These are phyloP conservation scores for Claviceps capensis DNA, from an alignment of 2,329 filamentous ascomycete species.

Conservation along the genomic window DNA sequence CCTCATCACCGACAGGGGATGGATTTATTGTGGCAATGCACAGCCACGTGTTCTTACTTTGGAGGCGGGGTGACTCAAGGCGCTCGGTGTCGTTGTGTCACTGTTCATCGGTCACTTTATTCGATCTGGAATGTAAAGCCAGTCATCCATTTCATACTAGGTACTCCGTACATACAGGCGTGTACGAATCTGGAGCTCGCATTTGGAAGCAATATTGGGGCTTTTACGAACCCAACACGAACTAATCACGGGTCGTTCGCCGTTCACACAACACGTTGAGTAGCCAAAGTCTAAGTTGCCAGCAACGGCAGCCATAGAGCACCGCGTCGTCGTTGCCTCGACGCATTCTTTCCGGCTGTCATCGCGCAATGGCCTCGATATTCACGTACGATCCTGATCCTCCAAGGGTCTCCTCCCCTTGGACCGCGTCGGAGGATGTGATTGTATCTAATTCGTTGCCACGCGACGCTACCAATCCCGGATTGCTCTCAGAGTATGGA, in stretches of 20 bases:
- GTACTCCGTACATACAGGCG: background rate
- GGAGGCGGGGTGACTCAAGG: background rate
- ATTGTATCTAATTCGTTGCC: conserved; percentile 17
- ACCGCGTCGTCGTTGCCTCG: background rate
- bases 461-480: conserved; percentile 18
- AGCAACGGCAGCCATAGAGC: background rate
- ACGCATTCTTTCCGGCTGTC: background rate
- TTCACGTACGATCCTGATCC: conserved; percentile 91
- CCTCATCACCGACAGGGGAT: background rate
- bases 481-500: conserved; percentile 44
- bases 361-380: conserved; percentile 64
- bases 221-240: too few relatives aligned
- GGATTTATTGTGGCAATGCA: background rate
- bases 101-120: too few relatives aligned
- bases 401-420: conserved; percentile 79
- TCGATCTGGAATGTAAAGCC: too few relatives aligned
- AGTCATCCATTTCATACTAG: background rate
- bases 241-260: too few relatives aligned
- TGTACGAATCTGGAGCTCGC: background rate
- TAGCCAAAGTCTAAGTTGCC: too few relatives aligned
- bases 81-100: background rate
- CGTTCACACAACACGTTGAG: too few relatives aligned
- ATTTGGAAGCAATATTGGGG: background rate
- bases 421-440: conserved; percentile 48
- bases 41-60: background rate